Evolutionary conservation across 495 filamentous ascomycete species (phyloP), one percentile per base, ranked within the genome.

Genomic region (Penicillium cinerascens): DNA sequence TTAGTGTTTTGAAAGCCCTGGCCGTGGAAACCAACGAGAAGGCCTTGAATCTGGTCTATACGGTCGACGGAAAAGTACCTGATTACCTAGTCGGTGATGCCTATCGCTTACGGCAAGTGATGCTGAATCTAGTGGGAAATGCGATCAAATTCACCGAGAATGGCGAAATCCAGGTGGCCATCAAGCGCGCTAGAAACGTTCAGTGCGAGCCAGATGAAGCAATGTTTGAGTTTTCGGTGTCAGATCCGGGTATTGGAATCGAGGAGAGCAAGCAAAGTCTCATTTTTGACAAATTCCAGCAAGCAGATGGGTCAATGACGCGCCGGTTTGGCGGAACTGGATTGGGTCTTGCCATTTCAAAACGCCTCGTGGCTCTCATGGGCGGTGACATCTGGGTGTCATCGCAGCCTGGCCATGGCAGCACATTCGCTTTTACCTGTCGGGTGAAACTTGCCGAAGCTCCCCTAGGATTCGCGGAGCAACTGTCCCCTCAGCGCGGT

Each of bases 241-340:
- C 85, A 55, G 90, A 93, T 53, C 87, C 88, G 4, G 90, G 90
- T 2, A 92, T 93, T 39, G 89, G 89, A 4, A 90, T 92, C 25
- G 82, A 87, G 48, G 82, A 89, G 38, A 82, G 86, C 45, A 86
- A 89, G 2, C 72, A 82, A 3, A 82, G 82, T 45, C 77, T 79
- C 22, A 75, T 93, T 7, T 95, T 95, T 69, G 84, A 86, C 47
- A 90, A 90, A 11, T 95, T 92, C 65, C 86, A 84, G 51, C 88
- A 92, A 73, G 91, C 91, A 15, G 91, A 96, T 69, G 91, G 91
- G 18, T 95, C 91, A 5, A 96, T 92, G 95, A 87, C 87, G 18
- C 77, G 87, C 18, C 79, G 80, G 8, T 92, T 88, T 66, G 88
- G 87, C 16, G 89, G 89, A 1, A 92, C 88, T 7, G 88, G 88